Conservation (phyloP, 1,284 basidiomycete species). For the Peniophora sp. region DNA sequence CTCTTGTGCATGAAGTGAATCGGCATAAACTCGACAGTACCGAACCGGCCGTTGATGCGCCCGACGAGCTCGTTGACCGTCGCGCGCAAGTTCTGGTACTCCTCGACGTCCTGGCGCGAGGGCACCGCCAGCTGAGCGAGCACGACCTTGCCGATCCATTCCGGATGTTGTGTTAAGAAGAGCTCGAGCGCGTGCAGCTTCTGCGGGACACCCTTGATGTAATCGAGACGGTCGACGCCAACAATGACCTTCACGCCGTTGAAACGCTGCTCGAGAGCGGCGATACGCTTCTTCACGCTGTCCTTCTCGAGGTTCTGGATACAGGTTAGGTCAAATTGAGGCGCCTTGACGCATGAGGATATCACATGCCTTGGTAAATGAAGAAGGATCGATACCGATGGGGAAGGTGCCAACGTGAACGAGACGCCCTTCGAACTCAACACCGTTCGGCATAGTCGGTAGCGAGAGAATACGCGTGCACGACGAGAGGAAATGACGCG, state of each 20-base stretch:
- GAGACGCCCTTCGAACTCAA: conserved; percentile 91
- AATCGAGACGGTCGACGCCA: conserved; percentile 95
- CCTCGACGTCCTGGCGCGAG: conserved; percentile 96
- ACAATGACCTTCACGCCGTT: conserved; percentile 96
- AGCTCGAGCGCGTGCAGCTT: conserved; percentile 96
- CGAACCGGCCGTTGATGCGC: conserved; percentile 96
- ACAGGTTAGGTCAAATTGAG: not conserved
- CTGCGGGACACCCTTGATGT: conserved; percentile 99
- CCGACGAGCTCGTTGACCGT: conserved; percentile 98
- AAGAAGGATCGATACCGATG: conserved; percentile 93
- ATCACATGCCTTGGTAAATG: conserved; percentile 71
- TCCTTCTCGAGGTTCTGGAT: conserved; percentile 70
- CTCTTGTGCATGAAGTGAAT: conserved; percentile 99
- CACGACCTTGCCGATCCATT: conserved; percentile 99
- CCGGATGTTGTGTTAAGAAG: conserved; percentile 95
- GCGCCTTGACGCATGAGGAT: not conserved
- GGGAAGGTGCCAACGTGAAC: conserved; percentile 98
- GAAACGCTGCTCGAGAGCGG: conserved; percentile 83
- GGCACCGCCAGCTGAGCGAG: conserved; percentile 96
- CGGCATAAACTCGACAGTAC: conserved; percentile 98
- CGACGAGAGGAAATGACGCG: conserved; percentile 96
- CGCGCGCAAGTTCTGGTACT: conserved; percentile 95
- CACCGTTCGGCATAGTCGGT: conserved; percentile 97
- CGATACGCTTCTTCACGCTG: conserved; percentile 73
- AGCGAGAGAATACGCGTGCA: conserved; percentile 94